Percentiles rank a stretch among this genome's conserved stretches.
Conservation (phyloP, 164 flowering plant genomes). For the Tetracentron sinense region DNA sequence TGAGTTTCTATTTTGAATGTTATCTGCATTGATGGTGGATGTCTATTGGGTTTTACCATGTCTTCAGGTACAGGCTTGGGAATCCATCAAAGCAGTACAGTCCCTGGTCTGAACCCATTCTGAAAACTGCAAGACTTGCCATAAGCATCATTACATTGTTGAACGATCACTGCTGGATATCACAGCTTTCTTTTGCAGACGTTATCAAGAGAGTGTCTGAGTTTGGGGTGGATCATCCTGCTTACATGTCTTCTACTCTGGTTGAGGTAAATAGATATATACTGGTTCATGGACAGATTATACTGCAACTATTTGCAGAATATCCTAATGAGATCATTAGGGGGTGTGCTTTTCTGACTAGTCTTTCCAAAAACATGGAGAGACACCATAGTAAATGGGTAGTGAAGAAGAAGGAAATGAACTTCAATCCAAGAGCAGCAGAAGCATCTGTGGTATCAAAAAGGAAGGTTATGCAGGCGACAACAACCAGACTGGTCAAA, state of each 20-base stretch:
- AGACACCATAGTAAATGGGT: constrained; percentile 76
- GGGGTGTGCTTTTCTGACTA: constrained; percentile 58
- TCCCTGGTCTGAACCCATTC: constrained; percentile 78
- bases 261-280: constrained; percentile 62
- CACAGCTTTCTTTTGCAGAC: constrained; percentile 68
- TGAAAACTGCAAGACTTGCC: constrained; percentile 70
- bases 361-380: constrained; percentile 64
- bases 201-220: constrained; percentile 57
- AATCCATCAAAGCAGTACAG: constrained; percentile 92
- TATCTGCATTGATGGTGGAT: neutral
- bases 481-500: constrained; percentile 75
- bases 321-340: constrained; percentile 63
- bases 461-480: constrained; percentile 76
- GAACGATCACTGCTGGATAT: constrained; percentile 61
- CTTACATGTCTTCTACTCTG: constrained; percentile 58
- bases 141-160: constrained; percentile 60
- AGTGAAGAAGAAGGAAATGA: constrained; percentile 58
- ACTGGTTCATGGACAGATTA: constrained; percentile 83
- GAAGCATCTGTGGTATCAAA: constrained; percentile 50
- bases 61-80: constrained; percentile 88
- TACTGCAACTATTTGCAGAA: constrained; percentile 69
- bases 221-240: constrained; percentile 37
- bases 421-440: constrained; percentile 71
- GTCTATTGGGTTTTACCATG: neutral
- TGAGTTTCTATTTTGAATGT: neutral